These are phyloP conservation scores for Monilinia vaccinii-corymbosi DNA, from an alignment of 2,329 filamentous ascomycete species.

Conservation along the genomic window DNA sequence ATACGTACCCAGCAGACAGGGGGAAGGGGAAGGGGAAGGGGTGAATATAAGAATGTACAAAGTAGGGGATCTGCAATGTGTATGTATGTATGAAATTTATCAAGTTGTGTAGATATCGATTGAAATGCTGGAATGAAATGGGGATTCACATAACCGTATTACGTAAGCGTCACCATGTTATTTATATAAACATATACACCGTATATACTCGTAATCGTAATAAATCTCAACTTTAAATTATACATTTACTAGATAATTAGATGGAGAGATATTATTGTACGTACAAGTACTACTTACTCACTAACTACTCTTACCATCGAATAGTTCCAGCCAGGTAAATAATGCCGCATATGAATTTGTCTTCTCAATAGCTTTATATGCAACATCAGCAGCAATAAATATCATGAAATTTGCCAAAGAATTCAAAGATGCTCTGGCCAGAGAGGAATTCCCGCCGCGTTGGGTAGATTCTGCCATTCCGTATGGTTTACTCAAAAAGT, in stretches of 20 bases:
- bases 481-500: slow-evolving; percentile 80
- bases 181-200: too few relatives aligned
- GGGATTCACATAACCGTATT: not conserved
- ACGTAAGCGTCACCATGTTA: not conserved
- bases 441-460: slow-evolving; percentile 65
- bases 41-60: not conserved
- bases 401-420: slow-evolving; percentile 80
- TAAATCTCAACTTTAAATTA: too few relatives aligned
- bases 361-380: not conserved
- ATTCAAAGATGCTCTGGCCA: slow-evolving; percentile 60
- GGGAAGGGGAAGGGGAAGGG: too few relatives aligned
- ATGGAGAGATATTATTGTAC: too few relatives aligned
- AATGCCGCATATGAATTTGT: not conserved
- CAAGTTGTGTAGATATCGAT: not conserved
- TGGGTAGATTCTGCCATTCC: slow-evolving; percentile 70
- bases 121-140: too few relatives aligned
- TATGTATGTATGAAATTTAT: not conserved
- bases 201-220: too few relatives aligned
- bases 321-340: too few relatives aligned
- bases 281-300: too few relatives aligned
- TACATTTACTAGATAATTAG: too few relatives aligned
- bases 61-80: too few relatives aligned
- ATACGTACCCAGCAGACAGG: too few relatives aligned
- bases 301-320: too few relatives aligned
- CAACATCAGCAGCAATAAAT: not conserved